phyloP scores from a whole-genome alignment of 148 eudicot species.

The Rheum nobile region DNA sequence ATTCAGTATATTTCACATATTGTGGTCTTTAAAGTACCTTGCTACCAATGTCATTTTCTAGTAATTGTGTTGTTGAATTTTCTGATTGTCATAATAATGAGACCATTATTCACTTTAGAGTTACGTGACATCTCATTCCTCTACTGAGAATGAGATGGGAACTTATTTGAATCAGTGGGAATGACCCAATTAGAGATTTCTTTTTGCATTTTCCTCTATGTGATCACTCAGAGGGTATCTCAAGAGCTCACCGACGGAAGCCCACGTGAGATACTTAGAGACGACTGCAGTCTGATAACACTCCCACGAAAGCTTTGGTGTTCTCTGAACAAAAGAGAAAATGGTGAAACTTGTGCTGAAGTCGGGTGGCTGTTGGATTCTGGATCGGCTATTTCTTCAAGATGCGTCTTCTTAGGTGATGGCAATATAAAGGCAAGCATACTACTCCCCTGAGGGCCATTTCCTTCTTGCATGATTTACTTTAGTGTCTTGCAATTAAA shows the following conservation, averaged over 20 bases:
- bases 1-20: too few relatives aligned
- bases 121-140: too few relatives aligned
- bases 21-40: background rate
- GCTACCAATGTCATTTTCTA: too few relatives aligned
- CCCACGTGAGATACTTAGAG: slow-evolving; percentile 33
- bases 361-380: slow-evolving; percentile 74
- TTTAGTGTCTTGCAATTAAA: too few relatives aligned
- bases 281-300: slow-evolving; percentile 30
- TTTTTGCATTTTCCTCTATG: too few relatives aligned
- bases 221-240: slow-evolving; percentile 23
- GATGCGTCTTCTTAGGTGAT: slow-evolving; percentile 51
- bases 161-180: too few relatives aligned
- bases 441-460: background rate
- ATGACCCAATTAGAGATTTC: too few relatives aligned
- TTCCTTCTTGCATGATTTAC: background rate
- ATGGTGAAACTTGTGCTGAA: slow-evolving; percentile 56
- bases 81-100: background rate
- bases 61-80: too few relatives aligned
- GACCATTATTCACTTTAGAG: too few relatives aligned
- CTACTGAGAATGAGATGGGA: too few relatives aligned
- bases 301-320: slow-evolving; percentile 82
- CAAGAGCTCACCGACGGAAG: slow-evolving; percentile 40
- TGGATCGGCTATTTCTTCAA: slow-evolving; percentile 65
- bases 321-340: slow-evolving; percentile 37
- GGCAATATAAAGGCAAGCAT: slow-evolving; percentile 49